These are phyloP conservation scores for Aspergillus kassunensis DNA, from an alignment of 495 filamentous ascomycete genomes.

Conservation along the genomic window DNA sequence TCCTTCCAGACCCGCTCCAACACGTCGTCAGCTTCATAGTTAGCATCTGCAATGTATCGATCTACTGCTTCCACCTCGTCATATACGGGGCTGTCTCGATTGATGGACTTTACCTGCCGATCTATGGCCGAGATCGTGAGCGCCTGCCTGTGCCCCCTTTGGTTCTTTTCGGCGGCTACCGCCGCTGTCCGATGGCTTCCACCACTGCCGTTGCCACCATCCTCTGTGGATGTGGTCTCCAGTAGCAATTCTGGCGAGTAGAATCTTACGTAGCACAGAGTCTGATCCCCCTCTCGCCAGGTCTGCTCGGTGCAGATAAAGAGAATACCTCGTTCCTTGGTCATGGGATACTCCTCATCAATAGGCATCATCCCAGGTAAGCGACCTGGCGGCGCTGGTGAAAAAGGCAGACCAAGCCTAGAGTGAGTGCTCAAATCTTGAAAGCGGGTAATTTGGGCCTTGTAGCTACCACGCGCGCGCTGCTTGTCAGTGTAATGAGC, in stretches of 20 bases:
- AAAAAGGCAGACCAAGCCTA: background rate
- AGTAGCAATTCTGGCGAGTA: too few species aligned
- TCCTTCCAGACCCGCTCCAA: too few species aligned
- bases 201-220: too few species aligned
- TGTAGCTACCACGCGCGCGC: background rate
- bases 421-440: background rate
- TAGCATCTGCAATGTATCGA: too few species aligned
- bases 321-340: background rate
- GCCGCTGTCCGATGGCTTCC: too few species aligned
- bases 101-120: too few species aligned
- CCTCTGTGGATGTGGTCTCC: too few species aligned
- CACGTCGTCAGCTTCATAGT: too few species aligned
- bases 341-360: background rate
- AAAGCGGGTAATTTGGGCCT: background rate
- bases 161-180: background rate
- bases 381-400: background rate
- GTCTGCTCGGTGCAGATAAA: slow-evolving; percentile 3
- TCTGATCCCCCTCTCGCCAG: background rate
- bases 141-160: background rate
- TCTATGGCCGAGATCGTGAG: background rate
- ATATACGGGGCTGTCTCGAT: too few species aligned
- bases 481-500: slow-evolving; percentile 1
- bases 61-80: too few species aligned
- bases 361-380: slow-evolving; percentile 7
- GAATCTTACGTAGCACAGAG: background rate